Base-by-base conservation (phyloP, 2,329 filamentous ascomycete species). In the Pseudopithomyces chartarum region DNA sequence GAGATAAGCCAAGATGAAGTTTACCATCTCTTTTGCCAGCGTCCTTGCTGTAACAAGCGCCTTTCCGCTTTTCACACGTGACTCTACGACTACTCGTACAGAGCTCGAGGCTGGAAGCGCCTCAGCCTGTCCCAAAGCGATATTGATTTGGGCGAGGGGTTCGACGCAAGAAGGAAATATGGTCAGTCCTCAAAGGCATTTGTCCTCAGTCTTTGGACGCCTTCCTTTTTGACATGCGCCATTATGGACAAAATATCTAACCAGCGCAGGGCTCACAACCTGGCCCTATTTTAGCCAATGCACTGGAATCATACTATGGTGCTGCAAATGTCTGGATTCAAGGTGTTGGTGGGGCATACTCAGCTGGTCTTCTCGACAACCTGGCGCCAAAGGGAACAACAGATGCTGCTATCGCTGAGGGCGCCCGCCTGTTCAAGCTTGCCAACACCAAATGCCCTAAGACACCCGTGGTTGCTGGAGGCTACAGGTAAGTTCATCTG, bases 371-470 rank as follows among this genome's bases (percentile, higher is more conserved):
- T 1, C 54, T 55, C 12, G 73, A 67, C 38, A 79, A 79, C 61
- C 59, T 69, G 20, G 63, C 68, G 1, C 61, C 69, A 0, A 57
- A 56, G 1, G 77, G 78, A 5, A 73, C 73, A 2, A 70, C 70
- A 15, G 55, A 58, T 13, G 60, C 59, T 2, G 72, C 74, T 36
- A 75, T 78, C 22, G 57, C 59, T 6, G 68, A 74, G 52, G 74
- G 74, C 54, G 64, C 68, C n/a, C 56, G 65, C 0, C 67, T 78
- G 15, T 73, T 79, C 63, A 68, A 68, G 10, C 50, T 71, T 38
- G 77, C 74, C 3, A 73, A 72, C 43, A 63, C 59, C 5, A 73
- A 77, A 39, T 79, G 78, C 59, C 75, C 76, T 6, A 55, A 66
- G 55, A 73, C 75, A 5, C 68, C 66, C 13, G 62, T 80, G 42